A percentile compares a stretch with the other conserved stretches of the same genome.
Conservation (phyloP, 78 protist species). For the Dictyostelium discoideum region dicty_2.7 NC_007090.3:4131001-4131500, state of each 20-base stretch:
- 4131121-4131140: constrained; percentile 86
- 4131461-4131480: too few species aligned
- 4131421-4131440: too few species aligned
- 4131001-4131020: too few species aligned
- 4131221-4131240: constrained; percentile 84
- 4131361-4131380: too few species aligned
- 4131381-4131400: too few species aligned
- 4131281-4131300: constrained; percentile 67
- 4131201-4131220: constrained; percentile 52
- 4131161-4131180: constrained; percentile 86
- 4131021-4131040: too few species aligned
- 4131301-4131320: not conserved
- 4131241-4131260: constrained; percentile 82
- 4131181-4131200: constrained; percentile 87
- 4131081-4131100: constrained; percentile 85
- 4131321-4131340: not conserved
- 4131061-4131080: constrained; percentile 66
- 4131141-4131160: constrained; percentile 85
- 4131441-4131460: too few species aligned
- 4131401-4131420: too few species aligned
- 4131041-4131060: not conserved
- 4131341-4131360: too few species aligned
- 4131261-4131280: constrained; percentile 87
- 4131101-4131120: constrained; percentile 79
- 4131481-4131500: too few species aligned